Base-by-base conservation (phyloP, 2,329 filamentous ascomycete species). In the Ceratocystis variospora region DNA sequence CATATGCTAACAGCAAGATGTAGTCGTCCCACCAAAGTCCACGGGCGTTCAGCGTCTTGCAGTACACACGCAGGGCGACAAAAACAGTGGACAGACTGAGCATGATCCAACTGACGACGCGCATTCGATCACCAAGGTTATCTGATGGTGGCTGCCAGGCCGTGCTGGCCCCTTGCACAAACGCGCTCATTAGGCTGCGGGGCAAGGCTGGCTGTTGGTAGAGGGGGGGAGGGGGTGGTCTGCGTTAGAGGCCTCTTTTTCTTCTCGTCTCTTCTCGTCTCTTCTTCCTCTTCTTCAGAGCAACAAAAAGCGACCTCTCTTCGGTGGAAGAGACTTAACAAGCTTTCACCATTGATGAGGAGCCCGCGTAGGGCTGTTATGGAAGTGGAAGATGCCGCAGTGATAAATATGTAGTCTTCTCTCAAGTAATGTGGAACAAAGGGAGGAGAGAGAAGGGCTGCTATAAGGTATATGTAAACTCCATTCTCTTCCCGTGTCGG, bases 21-120 rank as follows among this genome's bases (percentile, higher is more conserved):
- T 70, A 70, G 63, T 73, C 72, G 44, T 72, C 72, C 71, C 71
- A 73, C 72, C 72, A 73, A 6, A 72, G 63, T 0, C 71, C 69
- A 2, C 70, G 67, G 17, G 69, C 69, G 57, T 70, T 70, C 31
- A 66, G 64, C 28, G 68, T 69, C 66, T 72, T 72, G 68, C 71
- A 71, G 41, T 71, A 72, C 5, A 72, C 28, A 2, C 71, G 67
- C 4, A 72, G 63, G 15, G 57, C 65, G 3, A 72, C 64, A 65
- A 72, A 72, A 10, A 70, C 53, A 1, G 64, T 53, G 10, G 71
- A 67, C 7, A 71, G 28, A 12, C 63, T 66, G 5, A 71, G 62
- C 62, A 70, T 69, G 6, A 67, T 62, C 71, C 70, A 72, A 53
- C 70, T 67, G 12, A 70, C 65, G n/a, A 67, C 41, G 8, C 68